phyloP scores from a whole-genome alignment of 768 basidiomycete species.

The Panellus pusillus region DNA sequence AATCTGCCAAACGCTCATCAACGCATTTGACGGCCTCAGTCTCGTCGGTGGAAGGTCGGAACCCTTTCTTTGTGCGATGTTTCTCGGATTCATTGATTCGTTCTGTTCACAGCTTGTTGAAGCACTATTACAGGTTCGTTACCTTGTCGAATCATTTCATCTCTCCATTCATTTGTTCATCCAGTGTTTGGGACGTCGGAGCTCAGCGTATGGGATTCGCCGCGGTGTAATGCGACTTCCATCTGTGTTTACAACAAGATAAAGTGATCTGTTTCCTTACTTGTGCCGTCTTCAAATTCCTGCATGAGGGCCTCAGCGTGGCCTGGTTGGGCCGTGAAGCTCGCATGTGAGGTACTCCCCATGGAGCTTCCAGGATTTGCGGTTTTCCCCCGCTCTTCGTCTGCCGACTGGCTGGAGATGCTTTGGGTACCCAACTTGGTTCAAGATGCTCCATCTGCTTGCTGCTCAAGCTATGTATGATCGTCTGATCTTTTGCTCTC shows the following conservation, averaged over 20 bases:
- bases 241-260: not conserved
- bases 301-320: too few species aligned
- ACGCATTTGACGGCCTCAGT: constrained; percentile 52
- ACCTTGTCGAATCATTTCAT: not conserved
- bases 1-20: constrained; percentile 58
- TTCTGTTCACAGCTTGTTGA: constrained; percentile 37
- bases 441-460: too few species aligned
- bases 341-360: too few species aligned
- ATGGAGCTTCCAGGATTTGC: too few species aligned
- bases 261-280: not conserved
- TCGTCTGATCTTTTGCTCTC: too few species aligned
- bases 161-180: not conserved
- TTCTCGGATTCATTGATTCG: not conserved
- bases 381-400: too few species aligned
- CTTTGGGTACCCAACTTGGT: too few species aligned
- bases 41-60: constrained; percentile 47
- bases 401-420: too few species aligned
- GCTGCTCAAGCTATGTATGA: too few species aligned
- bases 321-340: too few species aligned
- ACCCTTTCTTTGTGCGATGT: too few species aligned
- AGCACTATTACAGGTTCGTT: constrained; percentile 48
- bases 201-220: constrained; percentile 53
- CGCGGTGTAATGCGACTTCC: constrained; percentile 23
- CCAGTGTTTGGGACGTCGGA: constrained; percentile 55
- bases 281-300: too few species aligned